A percentile compares a stretch with the other conserved stretches of the same genome.
phyloP scores from a whole-genome alignment of 176 grass and related monocot species.

The Metroxylon sagu region DNA sequence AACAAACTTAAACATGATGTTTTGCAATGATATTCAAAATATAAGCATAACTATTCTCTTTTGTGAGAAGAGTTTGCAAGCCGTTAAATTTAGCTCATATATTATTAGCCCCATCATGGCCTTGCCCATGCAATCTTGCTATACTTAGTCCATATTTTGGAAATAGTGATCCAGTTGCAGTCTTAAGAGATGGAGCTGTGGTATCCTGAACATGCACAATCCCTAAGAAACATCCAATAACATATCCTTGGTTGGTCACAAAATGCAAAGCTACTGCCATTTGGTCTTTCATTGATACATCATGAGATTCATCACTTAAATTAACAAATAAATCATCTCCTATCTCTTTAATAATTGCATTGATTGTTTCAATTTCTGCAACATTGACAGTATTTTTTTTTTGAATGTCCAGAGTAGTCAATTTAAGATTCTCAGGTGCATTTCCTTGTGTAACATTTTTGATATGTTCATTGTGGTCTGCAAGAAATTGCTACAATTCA shows the following conservation, averaged over 20 bases:
- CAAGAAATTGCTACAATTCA: too few relatives aligned
- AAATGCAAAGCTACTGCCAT: background rate
- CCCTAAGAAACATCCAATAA: background rate
- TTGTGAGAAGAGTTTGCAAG: too few relatives aligned
- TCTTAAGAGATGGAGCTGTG: background rate
- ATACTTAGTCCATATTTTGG: background rate
- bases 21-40: too few relatives aligned
- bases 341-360: too few relatives aligned
- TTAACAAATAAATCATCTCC: background rate
- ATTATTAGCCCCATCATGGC: constrained; percentile 1
- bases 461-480: too few relatives aligned
- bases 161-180: background rate
- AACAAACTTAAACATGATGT: too few relatives aligned
- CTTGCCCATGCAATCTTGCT: background rate
- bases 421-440: too few relatives aligned
- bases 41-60: too few relatives aligned
- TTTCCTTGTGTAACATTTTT: too few relatives aligned
- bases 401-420: too few relatives aligned
- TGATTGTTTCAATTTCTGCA: too few relatives aligned
- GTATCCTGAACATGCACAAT: background rate
- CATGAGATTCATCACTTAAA: constrained; percentile 3
- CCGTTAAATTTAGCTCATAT: background rate
- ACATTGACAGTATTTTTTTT: too few relatives aligned
- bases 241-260: background rate
- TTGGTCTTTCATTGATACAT: background rate